Conservation (phyloP, 2,329 filamentous ascomycete genomes). For the Fragosphaeria purpurea region DNA sequence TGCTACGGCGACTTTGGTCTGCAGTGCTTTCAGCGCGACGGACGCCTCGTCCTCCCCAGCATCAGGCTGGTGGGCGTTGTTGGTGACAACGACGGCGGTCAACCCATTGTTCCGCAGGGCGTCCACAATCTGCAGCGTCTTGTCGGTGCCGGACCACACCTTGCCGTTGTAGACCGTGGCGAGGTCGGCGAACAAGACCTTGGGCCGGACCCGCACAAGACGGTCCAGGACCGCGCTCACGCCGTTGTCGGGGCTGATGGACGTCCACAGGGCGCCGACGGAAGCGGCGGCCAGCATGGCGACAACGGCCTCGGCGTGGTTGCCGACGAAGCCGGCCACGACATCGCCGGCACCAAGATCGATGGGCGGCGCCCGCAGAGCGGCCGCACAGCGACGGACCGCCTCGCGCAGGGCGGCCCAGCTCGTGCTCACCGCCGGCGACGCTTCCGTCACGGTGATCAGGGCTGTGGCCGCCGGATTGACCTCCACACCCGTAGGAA, state of each 20-base stretch:
- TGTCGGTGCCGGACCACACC: constrained; percentile 67
- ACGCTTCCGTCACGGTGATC: constrained; percentile 66
- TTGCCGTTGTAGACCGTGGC: constrained; percentile 87
- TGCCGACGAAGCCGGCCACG: constrained; percentile 72
- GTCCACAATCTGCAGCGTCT: constrained; percentile 66
- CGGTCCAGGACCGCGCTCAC: constrained; percentile 85
- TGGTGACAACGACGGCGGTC: constrained; percentile 65
- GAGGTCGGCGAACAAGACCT: constrained; percentile 77
- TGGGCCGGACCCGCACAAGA: constrained; percentile 73
- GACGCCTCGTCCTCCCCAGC: constrained; percentile 5
- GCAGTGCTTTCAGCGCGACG: constrained; percentile 32
- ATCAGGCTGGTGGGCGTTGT: constrained; percentile 17
- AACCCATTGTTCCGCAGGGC: constrained; percentile 49
- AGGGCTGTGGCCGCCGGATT: constrained; percentile 57
- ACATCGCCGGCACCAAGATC: constrained; percentile 50
- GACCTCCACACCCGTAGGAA: constrained; percentile 46
- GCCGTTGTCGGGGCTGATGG: constrained; percentile 84
- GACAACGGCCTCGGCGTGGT: constrained; percentile 77
- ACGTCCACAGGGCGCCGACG: constrained; percentile 84
- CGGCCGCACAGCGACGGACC: constrained; percentile 63
- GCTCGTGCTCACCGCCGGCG: constrained; percentile 44
- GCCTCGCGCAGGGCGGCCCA: constrained; percentile 74
- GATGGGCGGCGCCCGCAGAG: constrained; percentile 46
- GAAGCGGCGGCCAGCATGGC: constrained; percentile 78
- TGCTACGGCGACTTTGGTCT: constrained; percentile 28